Conservation (phyloP, 768 basidiomycete species). For the Kwoniella pini region DNA sequence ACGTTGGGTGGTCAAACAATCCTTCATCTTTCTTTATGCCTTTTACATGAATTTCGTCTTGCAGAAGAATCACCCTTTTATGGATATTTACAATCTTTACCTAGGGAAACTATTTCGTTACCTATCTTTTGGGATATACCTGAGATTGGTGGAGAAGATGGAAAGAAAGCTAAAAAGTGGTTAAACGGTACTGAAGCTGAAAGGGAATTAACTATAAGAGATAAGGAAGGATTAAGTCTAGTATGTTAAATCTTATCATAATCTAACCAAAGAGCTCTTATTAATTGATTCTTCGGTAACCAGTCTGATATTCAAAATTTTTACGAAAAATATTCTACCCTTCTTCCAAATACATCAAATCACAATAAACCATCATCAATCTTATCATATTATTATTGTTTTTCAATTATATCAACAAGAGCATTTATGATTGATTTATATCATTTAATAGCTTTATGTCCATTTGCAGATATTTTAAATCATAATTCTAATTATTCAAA, state of each 20-base stretch:
- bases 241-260: slow-evolving; percentile 14
- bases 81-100: slow-evolving; percentile 55
- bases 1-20: slow-evolving; percentile 22
- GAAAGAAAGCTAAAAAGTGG: slow-evolving; percentile 40
- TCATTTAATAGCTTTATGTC: slow-evolving; percentile 81
- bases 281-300: background rate
- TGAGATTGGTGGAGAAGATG: slow-evolving; percentile 37
- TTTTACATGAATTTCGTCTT: slow-evolving; percentile 53
- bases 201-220: slow-evolving; percentile 31
- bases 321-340: slow-evolving; percentile 6
- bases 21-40: slow-evolving; percentile 48
- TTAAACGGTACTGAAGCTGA: slow-evolving; percentile 47
- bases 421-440: slow-evolving; percentile 81
- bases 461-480: slow-evolving; percentile 68
- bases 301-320: slow-evolving; percentile 11
- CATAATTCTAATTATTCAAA: slow-evolving; percentile 22
- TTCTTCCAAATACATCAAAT: slow-evolving; percentile 14
- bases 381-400: slow-evolving; percentile 56
- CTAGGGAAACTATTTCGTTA: slow-evolving; percentile 34
- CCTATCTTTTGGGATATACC: slow-evolving; percentile 53
- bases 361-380: slow-evolving; percentile 15
- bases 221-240: slow-evolving; percentile 30
- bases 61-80: slow-evolving; percentile 48
- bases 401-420: slow-evolving; percentile 72
- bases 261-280: background rate